A percentile compares a stretch with the other conserved stretches of the same genome.
Evolutionary conservation across 768 basidiomycete species (phyloP).

Genomic region (Suillus fuscotomentosus): DNA sequence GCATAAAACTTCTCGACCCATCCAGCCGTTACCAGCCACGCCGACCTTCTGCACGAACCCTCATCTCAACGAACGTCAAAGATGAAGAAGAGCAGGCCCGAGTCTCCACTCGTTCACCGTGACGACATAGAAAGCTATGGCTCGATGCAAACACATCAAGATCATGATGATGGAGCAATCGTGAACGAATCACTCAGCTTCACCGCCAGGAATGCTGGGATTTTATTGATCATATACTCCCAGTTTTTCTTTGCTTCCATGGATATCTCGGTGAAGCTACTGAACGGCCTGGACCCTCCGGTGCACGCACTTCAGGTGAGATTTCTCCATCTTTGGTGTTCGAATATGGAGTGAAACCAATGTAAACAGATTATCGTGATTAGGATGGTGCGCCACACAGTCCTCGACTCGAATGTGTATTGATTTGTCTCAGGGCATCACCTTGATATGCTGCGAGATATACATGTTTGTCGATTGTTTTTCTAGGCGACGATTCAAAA

Average conservation of each 20-base stretch:
- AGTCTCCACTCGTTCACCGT: neutral
- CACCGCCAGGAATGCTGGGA: conserved; percentile 46
- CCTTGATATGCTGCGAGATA: conserved; percentile 46
- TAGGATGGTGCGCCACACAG: conserved; percentile 49
- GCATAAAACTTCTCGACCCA: neutral
- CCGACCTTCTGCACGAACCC: neutral
- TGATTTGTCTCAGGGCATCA: conserved; percentile 40
- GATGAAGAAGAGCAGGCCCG: neutral
- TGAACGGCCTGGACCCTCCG: conserved; percentile 56
- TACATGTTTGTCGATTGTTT: conserved; percentile 43
- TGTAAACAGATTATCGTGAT: conserved; percentile 46
- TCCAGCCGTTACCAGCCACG: neutral
- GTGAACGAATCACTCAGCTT: neutral
- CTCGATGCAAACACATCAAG: neutral
- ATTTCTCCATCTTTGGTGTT: neutral
- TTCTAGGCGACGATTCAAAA: neutral
- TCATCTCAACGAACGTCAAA: neutral
- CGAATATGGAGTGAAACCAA: neutral
- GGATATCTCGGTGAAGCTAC: conserved; percentile 60
- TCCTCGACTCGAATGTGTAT: neutral
- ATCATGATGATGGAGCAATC: neutral
- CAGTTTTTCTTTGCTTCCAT: conserved; percentile 63
- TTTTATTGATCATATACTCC: conserved; percentile 54
- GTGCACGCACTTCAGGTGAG: conserved; percentile 57
- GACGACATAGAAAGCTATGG: neutral